Evolutionary conservation across 169 alveolate genomes (phyloP).

Genomic region (Perkinsus marinus): DNA sequence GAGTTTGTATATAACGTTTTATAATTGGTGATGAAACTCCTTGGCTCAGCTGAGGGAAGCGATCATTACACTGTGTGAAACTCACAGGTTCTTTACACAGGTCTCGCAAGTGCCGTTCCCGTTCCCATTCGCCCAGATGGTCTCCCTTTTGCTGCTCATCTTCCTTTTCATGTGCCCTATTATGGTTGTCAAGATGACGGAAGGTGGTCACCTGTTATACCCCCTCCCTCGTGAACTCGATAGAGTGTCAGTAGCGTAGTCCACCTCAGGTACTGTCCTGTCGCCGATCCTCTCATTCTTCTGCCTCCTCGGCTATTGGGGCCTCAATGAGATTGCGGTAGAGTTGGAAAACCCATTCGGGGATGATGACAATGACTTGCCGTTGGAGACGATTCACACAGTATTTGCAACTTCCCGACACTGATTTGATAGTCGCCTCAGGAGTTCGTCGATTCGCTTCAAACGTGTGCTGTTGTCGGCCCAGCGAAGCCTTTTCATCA

Average conservation of each 20-base stretch:
- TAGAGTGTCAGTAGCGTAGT: no score
- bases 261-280: not conserved
- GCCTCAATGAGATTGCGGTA: not conserved
- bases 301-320: not conserved
- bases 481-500: not conserved
- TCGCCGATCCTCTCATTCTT: not conserved
- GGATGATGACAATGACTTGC: conserved; percentile 3
- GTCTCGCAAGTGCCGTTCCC: not conserved
- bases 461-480: not conserved
- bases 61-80: not conserved
- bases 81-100: no score
- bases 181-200: not conserved
- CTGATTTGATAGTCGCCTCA: not conserved
- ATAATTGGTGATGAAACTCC: no score
- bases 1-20: no score
- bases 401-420: not conserved
- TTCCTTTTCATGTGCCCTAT: not conserved
- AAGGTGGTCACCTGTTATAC: not conserved
- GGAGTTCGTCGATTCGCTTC: not conserved
- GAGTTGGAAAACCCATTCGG: conserved; percentile 5
- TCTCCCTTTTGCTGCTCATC: not conserved
- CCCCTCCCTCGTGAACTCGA: no score
- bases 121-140: not conserved
- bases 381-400: not conserved
- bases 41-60: not conserved